Percentiles rank a stretch among this genome's conserved stretches.
phyloP scores from a whole-genome alignment of 345 rosid genomes.

The Lagerstroemia speciosa region DNA sequence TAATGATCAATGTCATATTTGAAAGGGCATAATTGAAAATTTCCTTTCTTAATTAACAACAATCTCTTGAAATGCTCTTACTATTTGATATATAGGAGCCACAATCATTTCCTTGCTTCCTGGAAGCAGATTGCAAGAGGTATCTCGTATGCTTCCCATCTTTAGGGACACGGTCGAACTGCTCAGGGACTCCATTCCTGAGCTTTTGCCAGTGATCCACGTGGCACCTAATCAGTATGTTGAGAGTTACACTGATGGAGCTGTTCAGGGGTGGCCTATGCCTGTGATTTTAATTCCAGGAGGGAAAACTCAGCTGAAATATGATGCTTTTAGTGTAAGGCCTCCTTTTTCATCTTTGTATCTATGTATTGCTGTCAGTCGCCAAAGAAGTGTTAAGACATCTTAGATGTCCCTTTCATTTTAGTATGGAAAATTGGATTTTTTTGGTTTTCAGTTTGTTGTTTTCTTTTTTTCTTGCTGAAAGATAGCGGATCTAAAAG shows the following conservation, averaged over 20 bases:
- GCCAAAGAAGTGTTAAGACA: background rate
- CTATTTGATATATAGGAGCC: conserved; percentile 55
- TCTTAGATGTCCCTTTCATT: background rate
- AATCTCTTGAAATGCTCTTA: background rate
- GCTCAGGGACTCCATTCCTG: conserved; percentile 40
- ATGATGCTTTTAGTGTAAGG: conserved; percentile 71
- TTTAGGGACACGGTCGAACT: conserved; percentile 40
- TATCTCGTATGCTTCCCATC: conserved; percentile 77
- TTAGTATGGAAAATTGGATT: background rate
- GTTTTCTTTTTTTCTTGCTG: too few species aligned
- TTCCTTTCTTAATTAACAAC: background rate
- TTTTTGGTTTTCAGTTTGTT: too few species aligned
- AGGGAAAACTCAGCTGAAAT: conserved; percentile 51
- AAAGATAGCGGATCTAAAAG: too few species aligned
- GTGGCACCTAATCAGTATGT: conserved; percentile 76
- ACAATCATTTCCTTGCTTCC: conserved; percentile 65
- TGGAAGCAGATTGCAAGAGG: conserved; percentile 95
- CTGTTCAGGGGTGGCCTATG: conserved; percentile 59
- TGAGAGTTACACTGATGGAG: conserved; percentile 33
- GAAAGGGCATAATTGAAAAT: background rate
- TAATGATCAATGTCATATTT: too few species aligned
- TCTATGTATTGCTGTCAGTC: background rate
- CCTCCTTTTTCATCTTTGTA: conserved; percentile 6
- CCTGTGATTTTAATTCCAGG: conserved; percentile 63
- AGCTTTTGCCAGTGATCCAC: conserved; percentile 48